These are phyloP conservation scores for Crithidia bombi DNA, from an alignment of 208 protist species.

Conservation along the genomic window DNA sequence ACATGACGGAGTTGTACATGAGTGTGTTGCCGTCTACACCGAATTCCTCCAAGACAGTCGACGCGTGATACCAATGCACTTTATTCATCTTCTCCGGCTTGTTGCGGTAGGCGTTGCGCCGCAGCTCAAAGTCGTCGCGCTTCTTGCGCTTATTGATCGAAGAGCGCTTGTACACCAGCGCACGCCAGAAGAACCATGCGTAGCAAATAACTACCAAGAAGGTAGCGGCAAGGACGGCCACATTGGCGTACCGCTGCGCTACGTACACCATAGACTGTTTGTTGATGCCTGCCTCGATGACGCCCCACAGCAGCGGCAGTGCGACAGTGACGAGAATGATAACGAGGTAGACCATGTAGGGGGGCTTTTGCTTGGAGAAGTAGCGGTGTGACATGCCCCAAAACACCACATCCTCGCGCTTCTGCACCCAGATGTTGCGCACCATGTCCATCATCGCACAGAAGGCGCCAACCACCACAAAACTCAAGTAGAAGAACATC, in stretches of 20 bases:
- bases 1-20: slow-evolving; percentile 73
- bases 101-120: slow-evolving; percentile 57
- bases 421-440: slow-evolving; percentile 61
- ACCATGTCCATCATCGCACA: slow-evolving; percentile 81
- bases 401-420: slow-evolving; percentile 64
- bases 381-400: slow-evolving; percentile 74
- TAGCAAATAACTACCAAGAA: slow-evolving; percentile 79
- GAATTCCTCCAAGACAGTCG: slow-evolving; percentile 83
- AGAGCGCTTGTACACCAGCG: slow-evolving; percentile 65
- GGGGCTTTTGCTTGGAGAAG: slow-evolving; percentile 67
- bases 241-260: slow-evolving; percentile 70
- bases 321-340: slow-evolving; percentile 68
- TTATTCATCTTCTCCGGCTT: slow-evolving; percentile 55
- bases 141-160: slow-evolving; percentile 44
- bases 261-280: slow-evolving; percentile 74
- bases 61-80: slow-evolving; percentile 86
- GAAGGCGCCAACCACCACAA: slow-evolving; percentile 61
- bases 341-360: slow-evolving; percentile 73
- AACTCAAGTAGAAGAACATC: slow-evolving; percentile 85
- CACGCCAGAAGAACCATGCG: slow-evolving; percentile 79
- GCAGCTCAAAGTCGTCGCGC: slow-evolving; percentile 73
- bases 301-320: slow-evolving; percentile 77
- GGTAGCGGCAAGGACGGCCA: slow-evolving; percentile 56
- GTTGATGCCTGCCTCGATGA: slow-evolving; percentile 58
- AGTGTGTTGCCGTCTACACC: slow-evolving; percentile 79